Conservation (phyloP, 1,139 yeast species). For the Debaryomyces psychrophilus region DNA sequence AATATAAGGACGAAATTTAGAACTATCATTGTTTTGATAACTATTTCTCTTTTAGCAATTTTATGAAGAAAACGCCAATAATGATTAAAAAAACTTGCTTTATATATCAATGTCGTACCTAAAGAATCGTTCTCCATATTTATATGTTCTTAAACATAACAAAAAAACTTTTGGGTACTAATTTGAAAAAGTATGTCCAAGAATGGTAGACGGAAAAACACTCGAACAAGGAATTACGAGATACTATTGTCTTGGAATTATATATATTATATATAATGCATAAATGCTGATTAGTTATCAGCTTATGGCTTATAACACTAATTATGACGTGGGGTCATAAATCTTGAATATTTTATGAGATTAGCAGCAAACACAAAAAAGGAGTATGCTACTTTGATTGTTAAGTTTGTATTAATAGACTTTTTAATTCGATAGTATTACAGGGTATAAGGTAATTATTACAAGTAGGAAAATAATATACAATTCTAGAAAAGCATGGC, state of each 20-base stretch:
- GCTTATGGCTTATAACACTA: neutral
- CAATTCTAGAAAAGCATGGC: conserved; percentile 7
- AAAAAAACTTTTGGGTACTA: neutral
- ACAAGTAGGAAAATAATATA: conserved; percentile 6
- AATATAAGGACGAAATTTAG: conserved; percentile 9
- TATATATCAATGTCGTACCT: neutral
- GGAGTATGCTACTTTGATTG: neutral
- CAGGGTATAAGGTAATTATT: conserved; percentile 5
- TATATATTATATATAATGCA: neutral
- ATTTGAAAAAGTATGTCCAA: neutral
- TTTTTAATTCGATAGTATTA: conserved; percentile 6
- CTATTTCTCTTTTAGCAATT: neutral
- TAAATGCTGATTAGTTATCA: neutral
- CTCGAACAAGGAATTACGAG: conserved; percentile 3
- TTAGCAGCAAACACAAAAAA: neutral
- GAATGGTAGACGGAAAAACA: neutral
- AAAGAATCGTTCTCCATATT: conserved; percentile 6
- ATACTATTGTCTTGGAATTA: neutral
- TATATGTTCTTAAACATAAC: conserved; percentile 4
- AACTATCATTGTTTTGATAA: conserved; percentile 11
- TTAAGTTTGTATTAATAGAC: conserved; percentile 1
- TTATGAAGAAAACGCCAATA: neutral
- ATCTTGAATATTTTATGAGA: neutral
- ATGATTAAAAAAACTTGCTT: neutral
- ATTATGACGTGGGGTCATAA: neutral